Percentiles rank a stretch among this genome's conserved stretches.
Evolutionary conservation across 192 early-diverging fungal species (phyloP).

Genomic region (Diversispora epigaea): DNA sequence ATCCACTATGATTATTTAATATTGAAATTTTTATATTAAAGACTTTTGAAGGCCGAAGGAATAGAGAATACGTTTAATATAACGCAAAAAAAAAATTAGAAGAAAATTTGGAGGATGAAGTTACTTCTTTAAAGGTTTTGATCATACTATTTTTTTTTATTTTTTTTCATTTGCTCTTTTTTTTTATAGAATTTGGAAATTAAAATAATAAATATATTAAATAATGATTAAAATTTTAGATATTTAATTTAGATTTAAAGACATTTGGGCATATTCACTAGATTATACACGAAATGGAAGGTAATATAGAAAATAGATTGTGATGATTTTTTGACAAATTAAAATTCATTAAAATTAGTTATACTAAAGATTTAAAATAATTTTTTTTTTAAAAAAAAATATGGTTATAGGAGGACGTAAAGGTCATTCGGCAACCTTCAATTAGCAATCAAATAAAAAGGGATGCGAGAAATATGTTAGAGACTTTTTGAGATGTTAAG

Average conservation of each 20-base stretch:
- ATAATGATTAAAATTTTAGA: conserved; percentile 35
- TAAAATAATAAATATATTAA: no score
- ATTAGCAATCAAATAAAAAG: conserved; percentile 82
- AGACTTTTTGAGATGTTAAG: conserved; percentile 86
- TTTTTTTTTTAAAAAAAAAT: conserved; percentile 34
- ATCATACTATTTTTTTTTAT: background rate
- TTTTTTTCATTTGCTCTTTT: background rate
- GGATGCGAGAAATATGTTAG: conserved; percentile 83
- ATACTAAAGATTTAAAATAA: no score
- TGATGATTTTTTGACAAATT: conserved; percentile 12
- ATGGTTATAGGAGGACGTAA: conserved; percentile 75
- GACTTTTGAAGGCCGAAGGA: conserved; percentile 84
- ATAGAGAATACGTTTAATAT: conserved; percentile 89
- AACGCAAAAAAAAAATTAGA: conserved; percentile 65
- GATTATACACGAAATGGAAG: conserved; percentile 88
- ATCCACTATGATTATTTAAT: background rate
- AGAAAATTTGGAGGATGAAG: conserved; percentile 76
- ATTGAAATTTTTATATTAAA: conserved; percentile 32
- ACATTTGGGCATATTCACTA: conserved; percentile 84
- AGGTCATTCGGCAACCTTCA: conserved; percentile 88
- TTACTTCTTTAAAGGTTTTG: conserved; percentile 65
- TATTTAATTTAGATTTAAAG: conserved; percentile 73
- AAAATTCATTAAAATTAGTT: background rate
- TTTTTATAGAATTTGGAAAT: no score
- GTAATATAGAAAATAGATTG: background rate